These are phyloP conservation scores for Marasmius oreades DNA, from an alignment of 1,284 basidiomycete genomes.

Conservation along the genomic window DNA sequence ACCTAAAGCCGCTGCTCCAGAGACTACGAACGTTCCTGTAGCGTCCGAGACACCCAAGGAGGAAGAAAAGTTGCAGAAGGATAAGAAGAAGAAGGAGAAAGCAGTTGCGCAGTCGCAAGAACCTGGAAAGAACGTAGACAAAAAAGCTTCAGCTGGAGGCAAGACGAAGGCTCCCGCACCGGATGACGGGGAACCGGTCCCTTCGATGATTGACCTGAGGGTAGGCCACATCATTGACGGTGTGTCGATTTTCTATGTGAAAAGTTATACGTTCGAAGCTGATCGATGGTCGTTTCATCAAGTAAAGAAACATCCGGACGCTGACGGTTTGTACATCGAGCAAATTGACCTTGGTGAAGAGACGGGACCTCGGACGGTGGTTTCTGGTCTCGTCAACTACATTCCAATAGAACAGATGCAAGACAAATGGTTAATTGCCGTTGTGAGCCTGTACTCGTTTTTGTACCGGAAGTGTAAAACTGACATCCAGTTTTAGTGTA, in stretches of 20 bases:
- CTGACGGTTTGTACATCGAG: constrained; percentile 91
- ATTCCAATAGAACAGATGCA: constrained; percentile 93
- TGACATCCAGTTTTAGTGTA: constrained; percentile 53
- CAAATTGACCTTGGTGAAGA: constrained; percentile 96
- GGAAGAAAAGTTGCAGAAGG: constrained; percentile 46
- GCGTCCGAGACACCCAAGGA: constrained; percentile 27
- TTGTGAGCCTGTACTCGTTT: constrained; percentile 48
- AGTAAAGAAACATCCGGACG: constrained; percentile 87
- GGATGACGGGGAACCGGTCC: constrained; percentile 75
- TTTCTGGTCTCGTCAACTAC: constrained; percentile 93
- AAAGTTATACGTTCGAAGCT: neutral
- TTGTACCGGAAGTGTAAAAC: neutral
- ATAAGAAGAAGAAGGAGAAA: constrained; percentile 38
- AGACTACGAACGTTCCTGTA: constrained; percentile 22
- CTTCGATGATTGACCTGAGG: constrained; percentile 92
- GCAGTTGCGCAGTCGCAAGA: constrained; percentile 20
- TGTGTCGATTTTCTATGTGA: constrained; percentile 34
- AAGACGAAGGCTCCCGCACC: constrained; percentile 45
- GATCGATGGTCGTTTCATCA: constrained; percentile 6
- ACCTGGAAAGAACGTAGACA: constrained; percentile 34
- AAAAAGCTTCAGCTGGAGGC: constrained; percentile 28
- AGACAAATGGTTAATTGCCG: constrained; percentile 80
- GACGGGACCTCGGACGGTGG: constrained; percentile 88
- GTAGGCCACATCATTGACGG: constrained; percentile 90
- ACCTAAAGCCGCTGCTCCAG: constrained; percentile 36